Percentiles rank a stretch among this genome's conserved stretches.
phyloP scores from a whole-genome alignment of 768 basidiomycete species.

The Macrolepiota dolichaula region DNA sequence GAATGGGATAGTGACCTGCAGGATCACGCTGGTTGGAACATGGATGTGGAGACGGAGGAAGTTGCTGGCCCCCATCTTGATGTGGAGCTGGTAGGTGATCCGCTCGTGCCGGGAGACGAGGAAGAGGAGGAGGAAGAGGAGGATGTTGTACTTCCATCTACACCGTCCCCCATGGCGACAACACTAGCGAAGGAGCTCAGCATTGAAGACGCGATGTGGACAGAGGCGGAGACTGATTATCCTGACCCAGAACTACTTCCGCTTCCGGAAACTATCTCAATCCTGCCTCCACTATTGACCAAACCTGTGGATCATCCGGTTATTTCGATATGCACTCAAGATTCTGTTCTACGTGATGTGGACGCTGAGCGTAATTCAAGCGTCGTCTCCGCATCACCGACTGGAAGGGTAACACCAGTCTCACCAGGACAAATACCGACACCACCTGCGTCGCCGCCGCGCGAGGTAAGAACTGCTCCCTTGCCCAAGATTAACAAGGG shows the following conservation, averaged over 20 bases:
- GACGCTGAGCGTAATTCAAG: conserved; percentile 1
- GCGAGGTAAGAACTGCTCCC: conserved; percentile 5
- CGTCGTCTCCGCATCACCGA: background rate
- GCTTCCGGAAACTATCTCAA: conserved; percentile 25
- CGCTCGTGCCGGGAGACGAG: background rate
- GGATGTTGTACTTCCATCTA: background rate
- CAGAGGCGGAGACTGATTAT: conserved; percentile 14
- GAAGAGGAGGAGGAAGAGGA: too few species aligned
- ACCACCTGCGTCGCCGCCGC: conserved; percentile 41
- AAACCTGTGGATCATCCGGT: conserved; percentile 10
- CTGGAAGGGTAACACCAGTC: conserved; percentile 3
- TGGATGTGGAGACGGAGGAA: background rate
- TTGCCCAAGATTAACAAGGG: background rate
- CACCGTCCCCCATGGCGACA: background rate
- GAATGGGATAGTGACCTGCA: conserved; percentile 8
- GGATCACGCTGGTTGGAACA: background rate
- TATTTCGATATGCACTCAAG: conserved; percentile 9
- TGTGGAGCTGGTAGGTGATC: background rate
- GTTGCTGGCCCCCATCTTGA: background rate
- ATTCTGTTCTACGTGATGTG: background rate
- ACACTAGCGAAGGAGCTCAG: background rate
- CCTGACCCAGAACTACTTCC: conserved; percentile 43
- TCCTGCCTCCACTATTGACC: conserved; percentile 17
- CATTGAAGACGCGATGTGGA: background rate
- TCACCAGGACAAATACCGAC: conserved; percentile 35